phyloP scores from a whole-genome alignment of 345 rosid genomes.

The Eucalyptus cladocalyx region DNA sequence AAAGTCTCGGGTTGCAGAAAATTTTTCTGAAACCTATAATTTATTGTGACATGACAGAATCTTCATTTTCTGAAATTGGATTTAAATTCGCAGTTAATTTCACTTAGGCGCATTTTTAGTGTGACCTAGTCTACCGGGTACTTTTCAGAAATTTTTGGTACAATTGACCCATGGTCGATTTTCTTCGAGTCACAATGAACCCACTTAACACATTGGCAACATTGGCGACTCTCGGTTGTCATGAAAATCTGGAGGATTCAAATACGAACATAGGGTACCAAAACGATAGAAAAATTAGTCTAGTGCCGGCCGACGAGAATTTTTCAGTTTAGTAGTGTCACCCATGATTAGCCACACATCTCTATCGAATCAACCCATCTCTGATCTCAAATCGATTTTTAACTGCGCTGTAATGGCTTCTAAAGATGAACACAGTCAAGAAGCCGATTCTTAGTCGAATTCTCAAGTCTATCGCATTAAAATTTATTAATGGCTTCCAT shows the following conservation, averaged over 20 bases:
- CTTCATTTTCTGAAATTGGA: rapidly evolving
- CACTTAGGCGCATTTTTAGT: rapidly evolving
- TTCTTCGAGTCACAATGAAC: too few relatives aligned
- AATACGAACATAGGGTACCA: rapidly evolving
- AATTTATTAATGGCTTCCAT: rapidly evolving
- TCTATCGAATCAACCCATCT: rapidly evolving
- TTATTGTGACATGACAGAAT: rapidly evolving
- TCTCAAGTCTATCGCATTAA: rapidly evolving
- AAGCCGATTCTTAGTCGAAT: rapidly evolving
- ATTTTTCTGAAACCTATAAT: rapidly evolving
- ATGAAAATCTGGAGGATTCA: rapidly evolving
- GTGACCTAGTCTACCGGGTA: rapidly evolving
- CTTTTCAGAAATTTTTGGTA: rapidly evolving
- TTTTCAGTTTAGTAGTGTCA: too few relatives aligned
- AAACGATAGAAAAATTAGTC: rapidly evolving
- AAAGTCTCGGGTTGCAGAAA: rapidly evolving
- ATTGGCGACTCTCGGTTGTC: rapidly evolving
- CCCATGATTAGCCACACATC: rapidly evolving
- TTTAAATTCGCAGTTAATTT: rapidly evolving
- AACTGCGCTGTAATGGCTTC: rapidly evolving
- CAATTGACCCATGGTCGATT: rapidly evolving
- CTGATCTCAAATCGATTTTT: too few relatives aligned
- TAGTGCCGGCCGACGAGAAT: rapidly evolving
- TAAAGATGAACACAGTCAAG: rapidly evolving
- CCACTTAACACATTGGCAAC: rapidly evolving